Evolutionary conservation across 345 rosid genomes (phyloP).

Genomic region (Hirschfeldia incana): DNA sequence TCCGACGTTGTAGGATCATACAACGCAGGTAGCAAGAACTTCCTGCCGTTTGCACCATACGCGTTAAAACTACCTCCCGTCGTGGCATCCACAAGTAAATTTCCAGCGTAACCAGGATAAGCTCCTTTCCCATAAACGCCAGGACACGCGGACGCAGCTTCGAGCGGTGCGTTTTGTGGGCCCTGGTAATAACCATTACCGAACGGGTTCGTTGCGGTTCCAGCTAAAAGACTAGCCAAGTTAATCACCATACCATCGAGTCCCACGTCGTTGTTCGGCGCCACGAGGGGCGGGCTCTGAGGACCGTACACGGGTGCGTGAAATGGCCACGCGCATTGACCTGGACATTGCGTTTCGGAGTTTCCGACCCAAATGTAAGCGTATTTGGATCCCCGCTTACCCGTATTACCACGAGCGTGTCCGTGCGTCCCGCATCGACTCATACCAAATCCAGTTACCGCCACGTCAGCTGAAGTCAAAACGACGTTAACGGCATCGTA

Average conservation of each 20-base stretch:
- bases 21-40: slow-evolving; percentile 76
- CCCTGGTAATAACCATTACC: slow-evolving; percentile 84
- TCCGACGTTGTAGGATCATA: slow-evolving; percentile 59
- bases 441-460: slow-evolving; percentile 56
- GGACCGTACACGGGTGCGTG: slow-evolving; percentile 92
- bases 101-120: slow-evolving; percentile 78
- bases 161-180: slow-evolving; percentile 69
- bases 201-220: slow-evolving; percentile 85
- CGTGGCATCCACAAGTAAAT: slow-evolving; percentile 53
- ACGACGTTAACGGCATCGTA: slow-evolving; percentile 53
- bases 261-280: slow-evolving; percentile 84
- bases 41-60: slow-evolving; percentile 65
- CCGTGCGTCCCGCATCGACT: slow-evolving; percentile 66
- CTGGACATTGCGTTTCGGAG: slow-evolving; percentile 82
- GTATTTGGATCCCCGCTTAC: slow-evolving; percentile 40
- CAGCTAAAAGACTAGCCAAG: slow-evolving; percentile 70
- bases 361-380: slow-evolving; percentile 89
- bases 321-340: slow-evolving; percentile 93
- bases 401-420: slow-evolving; percentile 36
- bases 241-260: slow-evolving; percentile 85
- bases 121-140: slow-evolving; percentile 83
- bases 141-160: slow-evolving; percentile 83
- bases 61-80: slow-evolving; percentile 85
- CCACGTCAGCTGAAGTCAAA: slow-evolving; percentile 60
- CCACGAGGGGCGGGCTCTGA: slow-evolving; percentile 62